Evolutionary conservation across 805 yeast species (phyloP), one percentile per base, ranked within the genome.

Genomic region (Jamesozyma gamospora): DNA sequence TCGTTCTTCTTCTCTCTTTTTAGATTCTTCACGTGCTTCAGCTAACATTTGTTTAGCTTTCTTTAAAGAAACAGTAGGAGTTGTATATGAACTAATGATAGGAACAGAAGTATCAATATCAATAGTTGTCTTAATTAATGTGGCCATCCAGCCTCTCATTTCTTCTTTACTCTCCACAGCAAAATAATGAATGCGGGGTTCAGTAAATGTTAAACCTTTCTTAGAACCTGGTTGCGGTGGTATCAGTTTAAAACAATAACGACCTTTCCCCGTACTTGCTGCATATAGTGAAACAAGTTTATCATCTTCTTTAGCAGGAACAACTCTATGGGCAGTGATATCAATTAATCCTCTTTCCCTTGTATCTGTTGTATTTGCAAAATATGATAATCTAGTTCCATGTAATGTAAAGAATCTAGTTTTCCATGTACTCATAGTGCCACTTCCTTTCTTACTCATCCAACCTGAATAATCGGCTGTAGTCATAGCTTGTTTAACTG

Each of bases 171-270:
- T 72, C 36, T 92, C 96, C 33, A 90, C 96, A 0, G 97, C 96
- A 70, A 92, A 92, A 60, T 82, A 92, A 54, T 92, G 98, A 7
- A 87, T 83, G 49, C 87, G 85, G 24, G 95, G 98, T 47, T 88
- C 95, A 0, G 99, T 92, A 60, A 92, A 92, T 0, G 95, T 88
- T 41, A 92, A 74, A 0, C 97, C 97, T 63, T 88, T 90, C 48
- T 81, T 79, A 39, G 90, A 84, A 0, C 99, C 99, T 0, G 97
- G 97, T 2, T 94, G 95, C 0, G 99, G 99, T 9, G 99, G 99
- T 3, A 88, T 76, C 11, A 92, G 60, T 60, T 88, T 88, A 68
- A 92, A 90, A 53, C 95, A 86, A 56, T 77, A 84, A 31, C 94
- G 71, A n/a, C 97, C 97, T 33, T 83, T 80, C 8, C 96, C 96